Base-by-base conservation (phyloP, 306 rosid genomes). In the Phaseolus lunatus region DNA sequence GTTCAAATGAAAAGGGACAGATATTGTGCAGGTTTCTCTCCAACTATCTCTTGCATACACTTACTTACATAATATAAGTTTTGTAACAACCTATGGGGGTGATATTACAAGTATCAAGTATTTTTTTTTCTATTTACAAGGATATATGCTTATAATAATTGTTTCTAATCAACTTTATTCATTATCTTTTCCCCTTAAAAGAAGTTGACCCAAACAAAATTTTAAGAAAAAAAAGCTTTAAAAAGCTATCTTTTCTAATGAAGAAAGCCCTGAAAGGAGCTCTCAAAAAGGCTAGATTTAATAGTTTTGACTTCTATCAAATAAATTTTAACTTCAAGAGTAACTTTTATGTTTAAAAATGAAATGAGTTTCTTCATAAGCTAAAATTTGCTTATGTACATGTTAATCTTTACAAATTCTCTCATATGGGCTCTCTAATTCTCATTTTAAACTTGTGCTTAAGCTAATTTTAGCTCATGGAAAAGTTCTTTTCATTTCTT, bases 21-120 rank as follows among this genome's bases (percentile, higher is more conserved):
- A 90, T 80, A 24, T 71, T 96, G 68, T 96, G 99, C 99, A 89
- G 99, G 99, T 96, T 67, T 86, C 53, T 85, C 77, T 79, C 80
- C 68, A 58, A 35, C 79, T 67, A 69, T 65, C 75, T 65, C 71
- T 70, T 52, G 64, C 35, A 33, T 79, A 63, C 27, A 19, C 78
- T 19, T 48, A 1, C 45, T 67, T 37, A 33, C 72, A 33, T 5
- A 49, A 35, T 47, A 49, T 75, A 22, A 61, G 1, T 44, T 75
- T 52, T 59, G 31, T 61, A 15, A 13, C 29, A 15, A 13, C 22
- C 52, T 33, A 22, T 27, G 22, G 67, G 6, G 33, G 9, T 52
- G 61, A 27, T 67, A 74, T 50, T 65, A 31, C 16, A 2, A 29
- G 2, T 16, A 68, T 18, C 9, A 31, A 31, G 45, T 43, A 14